A percentile compares a stretch with the other conserved stretches of the same genome.
Evolutionary conservation across 352 stramenopile species (phyloP).

Genomic region (Globisporangium perplexum): DNA sequence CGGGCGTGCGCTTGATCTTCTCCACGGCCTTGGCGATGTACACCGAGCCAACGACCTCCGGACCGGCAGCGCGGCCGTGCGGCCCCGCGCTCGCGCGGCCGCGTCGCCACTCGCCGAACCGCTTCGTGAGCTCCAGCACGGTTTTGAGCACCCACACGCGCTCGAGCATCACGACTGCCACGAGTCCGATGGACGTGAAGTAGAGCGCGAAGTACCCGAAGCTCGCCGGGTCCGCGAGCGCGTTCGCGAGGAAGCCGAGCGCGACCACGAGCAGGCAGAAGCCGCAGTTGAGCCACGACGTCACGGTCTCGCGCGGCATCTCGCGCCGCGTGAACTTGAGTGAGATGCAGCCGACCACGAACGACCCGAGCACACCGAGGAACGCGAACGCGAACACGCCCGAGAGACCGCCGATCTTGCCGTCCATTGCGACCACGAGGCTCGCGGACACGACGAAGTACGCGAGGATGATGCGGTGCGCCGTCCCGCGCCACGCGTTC

Average conservation of each 20-base stretch:
- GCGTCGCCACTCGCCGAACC: conserved; percentile 17
- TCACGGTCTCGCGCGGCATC: conserved; percentile 62
- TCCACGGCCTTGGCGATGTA: conserved; percentile 70
- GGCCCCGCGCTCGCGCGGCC: not conserved
- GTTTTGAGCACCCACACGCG: conserved; percentile 49
- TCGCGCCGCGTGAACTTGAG: conserved; percentile 73
- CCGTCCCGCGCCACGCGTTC: conserved; percentile 47
- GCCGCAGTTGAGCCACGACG: conserved; percentile 54
- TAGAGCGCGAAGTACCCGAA: conserved; percentile 57
- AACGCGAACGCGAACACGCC: conserved; percentile 80
- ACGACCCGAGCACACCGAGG: conserved; percentile 64
- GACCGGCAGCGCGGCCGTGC: not conserved
- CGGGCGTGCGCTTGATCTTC: conserved; percentile 67
- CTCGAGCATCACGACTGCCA: conserved; percentile 62
- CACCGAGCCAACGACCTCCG: conserved; percentile 41
- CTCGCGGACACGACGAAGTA: conserved; percentile 48
- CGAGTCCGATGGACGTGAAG: conserved; percentile 36
- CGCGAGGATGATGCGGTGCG: conserved; percentile 51
- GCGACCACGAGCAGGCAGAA: conserved; percentile 48
- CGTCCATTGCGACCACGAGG: conserved; percentile 47
- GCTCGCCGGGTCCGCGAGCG: conserved; percentile 33
- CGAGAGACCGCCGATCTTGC: conserved; percentile 48
- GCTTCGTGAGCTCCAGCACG: conserved; percentile 38
- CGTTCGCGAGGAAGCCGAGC: conserved; percentile 47
- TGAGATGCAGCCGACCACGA: conserved; percentile 56